Conservation (phyloP, 306 rosid species). For the Citrullus colocynthis region DNA sequence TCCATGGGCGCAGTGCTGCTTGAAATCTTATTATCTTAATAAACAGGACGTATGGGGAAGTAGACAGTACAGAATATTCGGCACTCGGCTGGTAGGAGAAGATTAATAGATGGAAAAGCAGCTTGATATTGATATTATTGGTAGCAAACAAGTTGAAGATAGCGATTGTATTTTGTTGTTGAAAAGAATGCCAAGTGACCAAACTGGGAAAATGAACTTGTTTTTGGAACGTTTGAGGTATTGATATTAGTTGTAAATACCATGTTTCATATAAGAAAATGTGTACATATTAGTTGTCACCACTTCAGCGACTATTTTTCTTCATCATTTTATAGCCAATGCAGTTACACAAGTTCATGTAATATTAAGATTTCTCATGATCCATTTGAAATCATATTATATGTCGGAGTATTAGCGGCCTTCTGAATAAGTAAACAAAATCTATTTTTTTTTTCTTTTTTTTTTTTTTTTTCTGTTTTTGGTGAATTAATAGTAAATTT, state of each 20-base stretch:
- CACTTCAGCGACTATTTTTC: background rate
- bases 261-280: background rate
- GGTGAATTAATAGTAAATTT: too few species aligned
- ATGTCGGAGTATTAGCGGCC: too few species aligned
- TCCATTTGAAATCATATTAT: too few species aligned
- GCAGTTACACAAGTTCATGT: background rate
- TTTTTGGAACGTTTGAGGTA: background rate
- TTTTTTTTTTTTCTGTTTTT: too few species aligned
- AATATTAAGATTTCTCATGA: too few species aligned
- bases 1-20: slow-evolving; percentile 55
- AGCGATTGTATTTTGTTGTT: background rate
- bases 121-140: background rate
- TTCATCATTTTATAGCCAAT: background rate
- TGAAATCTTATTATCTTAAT: slow-evolving; percentile 25
- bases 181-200: background rate
- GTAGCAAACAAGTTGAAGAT: background rate
- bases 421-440: too few species aligned
- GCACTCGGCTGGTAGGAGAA: slow-evolving; percentile 16
- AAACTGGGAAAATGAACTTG: background rate
- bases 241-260: background rate
- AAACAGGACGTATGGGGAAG: slow-evolving; percentile 21
- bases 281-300: background rate
- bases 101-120: background rate
- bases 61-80: slow-evolving; percentile 26
- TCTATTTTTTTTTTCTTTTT: too few species aligned